Evolutionary conservation across 176 grass and related monocot species (phyloP).

Genomic region (Oropetium thomaeum): DNA sequence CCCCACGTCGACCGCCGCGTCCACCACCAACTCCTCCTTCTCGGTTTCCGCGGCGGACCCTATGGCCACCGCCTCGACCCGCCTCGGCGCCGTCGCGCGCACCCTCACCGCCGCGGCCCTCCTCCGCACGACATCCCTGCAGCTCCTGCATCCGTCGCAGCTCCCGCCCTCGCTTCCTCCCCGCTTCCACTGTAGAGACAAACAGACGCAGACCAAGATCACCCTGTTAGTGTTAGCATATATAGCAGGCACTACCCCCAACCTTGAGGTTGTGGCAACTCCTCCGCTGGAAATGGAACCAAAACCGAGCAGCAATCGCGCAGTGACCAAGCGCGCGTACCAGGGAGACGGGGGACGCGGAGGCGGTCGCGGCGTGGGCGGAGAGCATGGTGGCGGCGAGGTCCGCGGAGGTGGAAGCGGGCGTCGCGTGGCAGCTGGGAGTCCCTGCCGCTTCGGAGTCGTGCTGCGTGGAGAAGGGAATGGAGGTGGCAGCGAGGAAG

Average conservation of each 20-base stretch:
- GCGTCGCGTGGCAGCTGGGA: neutral
- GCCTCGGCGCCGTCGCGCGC: conserved; percentile 26
- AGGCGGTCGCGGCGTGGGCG: conserved; percentile 19
- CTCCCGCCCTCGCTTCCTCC: conserved; percentile 30
- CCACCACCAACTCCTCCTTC: conserved; percentile 24
- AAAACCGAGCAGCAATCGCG: neutral
- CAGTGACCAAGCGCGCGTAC: neutral
- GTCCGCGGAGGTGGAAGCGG: conserved; percentile 4
- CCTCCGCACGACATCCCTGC: conserved; percentile 33
- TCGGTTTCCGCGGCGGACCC: conserved; percentile 25
- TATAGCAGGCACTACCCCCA: neutral
- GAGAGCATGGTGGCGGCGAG: conserved; percentile 39
- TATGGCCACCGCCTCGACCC: conserved; percentile 45
- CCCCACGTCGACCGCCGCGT: conserved; percentile 35
- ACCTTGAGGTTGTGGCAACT: neutral
- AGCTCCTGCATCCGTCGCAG: conserved; percentile 30
- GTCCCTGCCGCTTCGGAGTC: conserved; percentile 7
- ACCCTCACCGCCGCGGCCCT: conserved; percentile 33
- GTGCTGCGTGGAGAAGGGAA: neutral
- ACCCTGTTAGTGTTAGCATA: no score
- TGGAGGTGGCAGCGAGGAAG: neutral
- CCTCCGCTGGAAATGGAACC: neutral
- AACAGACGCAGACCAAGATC: neutral
- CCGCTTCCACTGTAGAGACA: conserved; percentile 44
- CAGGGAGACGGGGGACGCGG: conserved; percentile 12